phyloP scores from a whole-genome alignment of 148 eudicot species.

The Diospyros kaki region DNA sequence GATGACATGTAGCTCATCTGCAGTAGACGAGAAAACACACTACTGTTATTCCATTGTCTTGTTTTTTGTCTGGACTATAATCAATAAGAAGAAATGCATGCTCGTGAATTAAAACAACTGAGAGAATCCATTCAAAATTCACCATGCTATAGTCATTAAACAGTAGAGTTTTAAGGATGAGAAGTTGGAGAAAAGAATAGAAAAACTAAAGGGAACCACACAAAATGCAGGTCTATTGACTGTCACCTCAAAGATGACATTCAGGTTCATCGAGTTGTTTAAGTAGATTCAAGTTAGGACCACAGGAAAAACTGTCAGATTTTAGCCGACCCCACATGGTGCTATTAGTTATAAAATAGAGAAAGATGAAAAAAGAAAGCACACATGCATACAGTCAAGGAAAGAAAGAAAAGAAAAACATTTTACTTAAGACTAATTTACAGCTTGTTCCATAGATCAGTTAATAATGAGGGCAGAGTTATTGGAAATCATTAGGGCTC shows the following conservation, averaged over 20 bases:
- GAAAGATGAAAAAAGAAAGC: background rate
- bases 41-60: background rate
- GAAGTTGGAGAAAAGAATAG: background rate
- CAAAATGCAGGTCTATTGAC: background rate
- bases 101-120: background rate
- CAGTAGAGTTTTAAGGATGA: background rate
- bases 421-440: background rate
- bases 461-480: too few relatives aligned
- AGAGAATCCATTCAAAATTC: background rate
- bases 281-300: background rate
- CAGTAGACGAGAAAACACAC: slow-evolving; percentile 2
- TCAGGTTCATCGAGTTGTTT: background rate
- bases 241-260: background rate
- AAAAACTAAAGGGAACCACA: too few relatives aligned
- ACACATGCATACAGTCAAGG: background rate
- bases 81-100: background rate
- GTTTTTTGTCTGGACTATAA: background rate
- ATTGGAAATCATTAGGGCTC: background rate
- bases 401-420: background rate
- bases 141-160: background rate
- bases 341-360: background rate
- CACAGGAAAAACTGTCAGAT: background rate
- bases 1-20: slow-evolving; percentile 39
- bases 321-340: background rate
- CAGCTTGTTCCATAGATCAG: too few relatives aligned